Conservation (phyloP, 163 green algal genomes). For the Scenedesmus sp. region DNA sequence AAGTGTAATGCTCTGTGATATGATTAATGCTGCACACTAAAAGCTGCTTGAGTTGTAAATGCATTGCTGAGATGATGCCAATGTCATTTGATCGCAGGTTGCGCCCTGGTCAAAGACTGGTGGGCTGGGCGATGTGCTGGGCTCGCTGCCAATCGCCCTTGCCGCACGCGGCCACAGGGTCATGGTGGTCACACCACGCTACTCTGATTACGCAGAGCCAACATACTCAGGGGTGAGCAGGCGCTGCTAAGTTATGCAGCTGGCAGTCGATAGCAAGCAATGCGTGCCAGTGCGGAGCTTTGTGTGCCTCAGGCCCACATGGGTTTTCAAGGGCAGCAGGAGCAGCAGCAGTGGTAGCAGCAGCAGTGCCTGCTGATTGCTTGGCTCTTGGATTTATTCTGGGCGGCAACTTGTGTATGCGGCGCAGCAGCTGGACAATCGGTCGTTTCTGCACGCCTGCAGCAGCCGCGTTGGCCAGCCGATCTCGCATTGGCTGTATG, state of each 20-base stretch:
- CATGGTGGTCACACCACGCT: conserved; percentile 89
- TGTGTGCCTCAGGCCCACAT: too few species aligned
- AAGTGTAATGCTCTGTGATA: too few species aligned
- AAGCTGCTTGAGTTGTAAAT: too few species aligned
- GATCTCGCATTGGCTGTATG: background rate
- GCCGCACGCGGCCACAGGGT: conserved; percentile 88
- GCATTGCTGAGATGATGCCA: too few species aligned
- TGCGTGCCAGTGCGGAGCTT: background rate
- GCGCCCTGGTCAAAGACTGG: conserved; percentile 87
- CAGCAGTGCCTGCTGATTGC: too few species aligned
- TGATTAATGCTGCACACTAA: too few species aligned
- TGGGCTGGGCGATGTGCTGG: conserved; percentile 91
- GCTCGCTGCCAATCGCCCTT: conserved; percentile 85
- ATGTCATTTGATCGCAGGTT: conserved; percentile 31
- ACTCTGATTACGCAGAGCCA: conserved; percentile 61
- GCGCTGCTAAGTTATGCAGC: background rate
- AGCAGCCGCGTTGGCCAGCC: too few species aligned
- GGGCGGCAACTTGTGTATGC: too few species aligned
- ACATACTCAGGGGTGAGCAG: conserved; percentile 59
- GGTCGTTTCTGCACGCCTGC: background rate
- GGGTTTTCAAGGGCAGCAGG: background rate
- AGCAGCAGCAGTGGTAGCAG: background rate
- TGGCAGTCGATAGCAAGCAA: background rate
- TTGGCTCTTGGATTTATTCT: too few species aligned
- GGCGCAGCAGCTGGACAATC: too few species aligned